Conservation (phyloP, 768 basidiomycete genomes). For the Xerocomellus chrysenteron region DNA sequence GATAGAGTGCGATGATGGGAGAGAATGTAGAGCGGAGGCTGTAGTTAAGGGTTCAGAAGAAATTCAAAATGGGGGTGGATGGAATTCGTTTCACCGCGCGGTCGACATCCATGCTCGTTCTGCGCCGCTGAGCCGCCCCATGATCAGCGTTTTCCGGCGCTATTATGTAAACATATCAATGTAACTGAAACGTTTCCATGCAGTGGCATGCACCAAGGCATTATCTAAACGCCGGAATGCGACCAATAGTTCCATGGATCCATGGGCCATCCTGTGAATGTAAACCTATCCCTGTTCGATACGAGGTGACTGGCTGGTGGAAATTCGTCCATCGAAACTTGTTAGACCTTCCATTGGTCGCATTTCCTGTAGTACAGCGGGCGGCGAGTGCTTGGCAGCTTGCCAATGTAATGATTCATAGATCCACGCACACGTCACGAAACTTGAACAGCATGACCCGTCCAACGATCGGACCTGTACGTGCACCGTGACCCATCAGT, state of each 20-base stretch:
- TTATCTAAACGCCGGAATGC: background rate
- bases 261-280: slow-evolving; percentile 1
- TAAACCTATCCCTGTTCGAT: too few relatives aligned
- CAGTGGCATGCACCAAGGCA: too few relatives aligned
- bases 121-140: background rate
- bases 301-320: too few relatives aligned
- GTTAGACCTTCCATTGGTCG: background rate
- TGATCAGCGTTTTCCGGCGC: background rate
- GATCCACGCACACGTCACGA: too few relatives aligned
- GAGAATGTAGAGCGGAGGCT: background rate
- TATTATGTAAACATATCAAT: too few relatives aligned
- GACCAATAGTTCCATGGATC: background rate
- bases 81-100: background rate
- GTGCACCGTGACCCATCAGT: background rate
- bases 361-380: background rate
- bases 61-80: too few relatives aligned
- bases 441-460: background rate
- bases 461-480: background rate
- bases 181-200: background rate
- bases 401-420: too few relatives aligned
- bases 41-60: background rate
- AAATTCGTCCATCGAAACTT: too few relatives aligned
- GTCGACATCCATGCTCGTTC: background rate
- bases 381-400: too few relatives aligned
- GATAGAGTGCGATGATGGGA: background rate